A percentile compares a stretch with the other conserved stretches of the same genome.
Conservation (phyloP, 176 grass and related monocot species). For the Triticum urartu region DNA sequence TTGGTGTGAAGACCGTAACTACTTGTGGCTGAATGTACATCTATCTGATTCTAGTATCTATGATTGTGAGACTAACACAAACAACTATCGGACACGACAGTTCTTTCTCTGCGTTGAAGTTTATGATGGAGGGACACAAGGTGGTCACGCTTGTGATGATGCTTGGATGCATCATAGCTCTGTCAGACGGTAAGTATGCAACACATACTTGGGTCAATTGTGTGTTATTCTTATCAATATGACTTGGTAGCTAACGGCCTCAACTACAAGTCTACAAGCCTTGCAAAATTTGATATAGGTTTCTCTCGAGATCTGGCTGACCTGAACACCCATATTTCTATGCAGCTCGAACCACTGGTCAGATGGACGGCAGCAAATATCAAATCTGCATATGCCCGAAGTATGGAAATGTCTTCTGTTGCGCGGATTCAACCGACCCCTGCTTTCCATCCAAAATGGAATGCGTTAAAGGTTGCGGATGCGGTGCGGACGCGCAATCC, state of each 20-base stretch:
- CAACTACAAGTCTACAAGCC: neutral
- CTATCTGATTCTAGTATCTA: too few species aligned
- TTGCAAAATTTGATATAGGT: neutral
- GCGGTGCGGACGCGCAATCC: too few species aligned
- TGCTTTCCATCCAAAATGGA: too few species aligned
- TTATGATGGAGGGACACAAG: neutral
- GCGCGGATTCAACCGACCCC: neutral
- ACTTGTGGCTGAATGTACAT: too few species aligned
- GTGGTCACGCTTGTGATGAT: neutral
- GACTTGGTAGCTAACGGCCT: neutral
- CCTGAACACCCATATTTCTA: neutral
- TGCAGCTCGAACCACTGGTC: neutral
- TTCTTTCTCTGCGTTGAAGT: neutral
- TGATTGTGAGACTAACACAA: too few species aligned
- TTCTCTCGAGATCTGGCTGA: neutral
- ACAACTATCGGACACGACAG: too few species aligned
- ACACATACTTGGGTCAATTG: neutral
- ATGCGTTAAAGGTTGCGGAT: too few species aligned
- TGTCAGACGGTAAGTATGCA: neutral
- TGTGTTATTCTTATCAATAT: neutral
- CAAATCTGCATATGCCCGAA: neutral
- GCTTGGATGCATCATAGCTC: neutral
- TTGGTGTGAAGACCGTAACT: too few species aligned
- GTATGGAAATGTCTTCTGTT: neutral
- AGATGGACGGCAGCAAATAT: neutral